These are phyloP conservation scores for Inosperma sp. DNA, from an alignment of 768 basidiomycete species.

Conservation along the genomic window DNA sequence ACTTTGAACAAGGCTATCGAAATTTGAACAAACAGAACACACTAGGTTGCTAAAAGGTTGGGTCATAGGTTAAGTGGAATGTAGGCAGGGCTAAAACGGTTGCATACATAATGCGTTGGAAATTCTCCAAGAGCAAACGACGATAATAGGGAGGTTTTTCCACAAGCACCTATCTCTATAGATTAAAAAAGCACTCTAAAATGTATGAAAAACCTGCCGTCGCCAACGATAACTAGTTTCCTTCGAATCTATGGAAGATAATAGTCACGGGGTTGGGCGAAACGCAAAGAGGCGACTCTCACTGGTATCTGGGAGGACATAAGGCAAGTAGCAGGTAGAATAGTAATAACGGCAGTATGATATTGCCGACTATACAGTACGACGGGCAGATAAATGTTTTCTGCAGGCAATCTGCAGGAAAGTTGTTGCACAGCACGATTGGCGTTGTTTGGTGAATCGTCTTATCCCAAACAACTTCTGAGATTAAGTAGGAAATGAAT, in stretches of 20 bases:
- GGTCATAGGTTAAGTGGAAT: conserved; percentile 12
- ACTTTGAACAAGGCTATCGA: conserved; percentile 14
- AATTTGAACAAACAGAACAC: conserved; percentile 24
- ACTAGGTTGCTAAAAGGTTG: conserved; percentile 52
- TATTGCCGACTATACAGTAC: conserved; percentile 10
- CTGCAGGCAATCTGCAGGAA: too few relatives aligned
- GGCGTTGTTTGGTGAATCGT: too few relatives aligned
- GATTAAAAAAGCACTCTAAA: conserved; percentile 20
- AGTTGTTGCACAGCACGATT: too few relatives aligned
- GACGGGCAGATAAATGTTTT: too few relatives aligned
- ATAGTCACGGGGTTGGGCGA: conserved; percentile 13
- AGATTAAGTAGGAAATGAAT: too few relatives aligned
- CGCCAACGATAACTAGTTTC: conserved; percentile 95
- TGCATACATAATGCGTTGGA: conserved; percentile 89
- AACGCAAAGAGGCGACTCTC: conserved; percentile 26
- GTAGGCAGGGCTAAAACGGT: conserved; percentile 8
- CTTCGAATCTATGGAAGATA: conserved; percentile 65
- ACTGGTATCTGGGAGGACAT: conserved; percentile 58
- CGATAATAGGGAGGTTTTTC: conserved; percentile 88
- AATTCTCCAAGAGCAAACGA: conserved; percentile 94
- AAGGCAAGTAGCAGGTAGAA: conserved; percentile 2
- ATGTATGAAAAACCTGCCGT: conserved; percentile 55
- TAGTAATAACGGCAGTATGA: conserved; percentile 15
- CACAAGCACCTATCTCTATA: conserved; percentile 71
- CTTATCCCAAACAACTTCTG: too few relatives aligned